Evolutionary conservation across 176 grass and related monocot species (phyloP).

Genomic region (Ensete glaucum): DNA sequence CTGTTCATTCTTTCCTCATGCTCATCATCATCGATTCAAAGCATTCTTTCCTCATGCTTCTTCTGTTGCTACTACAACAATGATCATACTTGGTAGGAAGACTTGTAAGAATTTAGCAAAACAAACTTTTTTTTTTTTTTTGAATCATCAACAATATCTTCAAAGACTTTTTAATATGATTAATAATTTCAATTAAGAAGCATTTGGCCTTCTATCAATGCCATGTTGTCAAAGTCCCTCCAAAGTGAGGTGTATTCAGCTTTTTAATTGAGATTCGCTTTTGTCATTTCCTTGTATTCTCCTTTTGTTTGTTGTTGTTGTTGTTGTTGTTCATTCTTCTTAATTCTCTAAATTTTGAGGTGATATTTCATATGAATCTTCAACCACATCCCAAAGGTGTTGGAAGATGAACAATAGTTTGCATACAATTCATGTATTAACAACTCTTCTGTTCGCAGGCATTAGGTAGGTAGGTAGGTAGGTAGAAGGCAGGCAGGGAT

Average conservation of each 20-base stretch:
- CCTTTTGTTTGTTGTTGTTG: too few species aligned
- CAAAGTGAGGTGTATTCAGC: constrained; percentile 5
- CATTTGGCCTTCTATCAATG: not conserved
- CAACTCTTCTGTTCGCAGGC: too few species aligned
- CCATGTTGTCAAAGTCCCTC: constrained; percentile 2
- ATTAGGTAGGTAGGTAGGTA: too few species aligned
- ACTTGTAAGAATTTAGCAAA: constrained; percentile 6
- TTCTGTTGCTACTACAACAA: constrained; percentile 17
- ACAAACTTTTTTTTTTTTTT: not conserved
- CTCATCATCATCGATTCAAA: constrained; percentile 7
- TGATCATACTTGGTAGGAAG: constrained; percentile 16
- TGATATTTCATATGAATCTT: too few species aligned
- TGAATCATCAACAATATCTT: constrained; percentile 4
- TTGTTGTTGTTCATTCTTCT: too few species aligned
- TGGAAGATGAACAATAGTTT: too few species aligned
- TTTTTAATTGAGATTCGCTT: constrained; percentile 6
- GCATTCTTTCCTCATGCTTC: too few species aligned
- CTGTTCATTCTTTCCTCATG: constrained; percentile 4
- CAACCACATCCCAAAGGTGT: too few species aligned
- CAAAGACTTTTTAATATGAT: constrained; percentile 10
- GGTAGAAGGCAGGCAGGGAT: too few species aligned
- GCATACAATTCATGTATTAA: too few species aligned
- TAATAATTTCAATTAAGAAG: not conserved
- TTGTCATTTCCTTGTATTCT: not conserved
- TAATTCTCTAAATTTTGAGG: too few species aligned